Conservation (phyloP, 441 rosid species). For the Aquilaria agallochum region DNA sequence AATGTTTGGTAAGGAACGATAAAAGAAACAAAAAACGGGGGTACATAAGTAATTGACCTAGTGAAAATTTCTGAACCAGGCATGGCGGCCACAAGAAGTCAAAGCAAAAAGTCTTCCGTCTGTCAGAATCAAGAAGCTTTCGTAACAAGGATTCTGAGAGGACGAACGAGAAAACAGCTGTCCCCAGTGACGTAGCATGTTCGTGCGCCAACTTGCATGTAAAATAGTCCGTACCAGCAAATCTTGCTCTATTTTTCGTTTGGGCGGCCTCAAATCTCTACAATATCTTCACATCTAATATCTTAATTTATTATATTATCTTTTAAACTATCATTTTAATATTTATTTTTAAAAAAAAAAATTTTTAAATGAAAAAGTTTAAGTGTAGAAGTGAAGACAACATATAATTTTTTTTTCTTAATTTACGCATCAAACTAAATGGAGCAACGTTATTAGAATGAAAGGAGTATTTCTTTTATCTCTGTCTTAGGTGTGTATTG, state of each 20-base stretch:
- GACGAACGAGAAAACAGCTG: slow-evolving; percentile 12
- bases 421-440: too few relatives aligned
- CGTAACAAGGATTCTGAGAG: slow-evolving; percentile 9
- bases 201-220: slow-evolving; percentile 1
- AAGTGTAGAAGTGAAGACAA: neutral
- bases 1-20: neutral
- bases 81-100: neutral
- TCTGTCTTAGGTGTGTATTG: too few relatives aligned
- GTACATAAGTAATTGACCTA: neutral
- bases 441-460: too few relatives aligned
- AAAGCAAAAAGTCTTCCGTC: neutral
- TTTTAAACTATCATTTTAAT: too few relatives aligned
- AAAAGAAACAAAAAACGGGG: neutral
- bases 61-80: too few relatives aligned
- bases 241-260: too few relatives aligned
- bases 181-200: slow-evolving; percentile 8
- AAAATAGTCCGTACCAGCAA: neutral
- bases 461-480: too few relatives aligned
- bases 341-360: neutral
- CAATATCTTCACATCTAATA: too few relatives aligned
- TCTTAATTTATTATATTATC: too few relatives aligned
- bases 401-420: too few relatives aligned
- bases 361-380: neutral
- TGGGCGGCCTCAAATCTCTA: too few relatives aligned
- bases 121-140: neutral